phyloP scores from a whole-genome alignment of 495 filamentous ascomycete genomes.

The Sphaerosporella brunnea region DNA sequence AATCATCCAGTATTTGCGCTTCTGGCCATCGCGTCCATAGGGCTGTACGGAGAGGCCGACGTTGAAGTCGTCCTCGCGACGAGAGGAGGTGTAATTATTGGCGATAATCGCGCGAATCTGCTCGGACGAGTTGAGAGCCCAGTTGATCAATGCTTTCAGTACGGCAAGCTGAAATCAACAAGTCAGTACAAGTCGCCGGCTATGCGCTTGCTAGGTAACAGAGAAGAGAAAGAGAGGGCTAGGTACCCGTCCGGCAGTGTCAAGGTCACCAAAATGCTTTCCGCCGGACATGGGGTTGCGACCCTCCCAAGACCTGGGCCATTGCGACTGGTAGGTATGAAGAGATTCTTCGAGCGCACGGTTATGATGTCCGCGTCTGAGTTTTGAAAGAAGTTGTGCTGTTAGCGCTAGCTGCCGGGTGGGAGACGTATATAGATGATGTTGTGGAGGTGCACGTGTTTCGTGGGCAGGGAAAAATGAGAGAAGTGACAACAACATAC shows the following conservation, averaged over 20 bases:
- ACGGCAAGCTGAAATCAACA: conserved; percentile 45
- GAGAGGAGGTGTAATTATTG: conserved; percentile 73
- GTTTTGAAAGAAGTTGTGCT: neutral
- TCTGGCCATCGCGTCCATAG: conserved; percentile 82
- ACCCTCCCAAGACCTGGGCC: conserved; percentile 72
- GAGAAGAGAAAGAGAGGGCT: conserved; percentile 1
- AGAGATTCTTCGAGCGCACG: conserved; percentile 90
- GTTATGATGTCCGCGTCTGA: conserved; percentile 55
- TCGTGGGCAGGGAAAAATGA: conserved; percentile 7
- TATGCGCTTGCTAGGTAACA: neutral
- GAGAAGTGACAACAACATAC: conserved; percentile 40
- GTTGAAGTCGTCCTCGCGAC: conserved; percentile 83
- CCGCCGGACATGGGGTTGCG: conserved; percentile 68
- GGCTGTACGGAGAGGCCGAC: conserved; percentile 84
- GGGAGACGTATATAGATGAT: no score
- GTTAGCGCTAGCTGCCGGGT: neutral
- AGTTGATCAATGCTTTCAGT: conserved; percentile 64
- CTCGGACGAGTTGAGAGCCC: conserved; percentile 83
- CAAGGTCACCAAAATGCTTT: conserved; percentile 61
- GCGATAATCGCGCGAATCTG: conserved; percentile 61
- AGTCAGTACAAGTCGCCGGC: neutral
- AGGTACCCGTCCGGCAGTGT: conserved; percentile 61
- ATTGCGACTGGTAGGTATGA: conserved; percentile 66
- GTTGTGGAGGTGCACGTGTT: neutral
- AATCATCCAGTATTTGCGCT: conserved; percentile 80